Base-by-base conservation (phyloP, 768 basidiomycete species). In the Porpolomopsis calyptriformis region DNA sequence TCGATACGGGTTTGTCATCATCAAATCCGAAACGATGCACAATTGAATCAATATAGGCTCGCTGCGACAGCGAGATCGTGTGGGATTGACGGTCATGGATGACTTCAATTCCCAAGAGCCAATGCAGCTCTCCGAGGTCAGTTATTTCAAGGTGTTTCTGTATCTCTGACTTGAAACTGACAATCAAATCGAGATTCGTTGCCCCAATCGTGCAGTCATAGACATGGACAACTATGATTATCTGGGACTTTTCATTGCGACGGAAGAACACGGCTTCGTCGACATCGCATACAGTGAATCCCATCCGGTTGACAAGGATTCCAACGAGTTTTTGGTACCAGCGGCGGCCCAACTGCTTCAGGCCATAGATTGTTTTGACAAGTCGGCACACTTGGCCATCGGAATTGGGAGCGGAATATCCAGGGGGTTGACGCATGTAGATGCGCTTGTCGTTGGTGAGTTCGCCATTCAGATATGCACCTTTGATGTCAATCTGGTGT, bases 401-500 rank as follows among this genome's bases (percentile, higher is more conserved):
- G 5, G 11, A 12, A 14, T 14, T 14, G 12, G 43, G 29, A 4
- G 8, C 22, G 18, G 4, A 11, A 14, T 11, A 11, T 3, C 65
- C 60, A 0, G 48, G 55, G 1, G 63, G 63, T 18, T 56, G 51
- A 18, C 55, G 29, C 60, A 71, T 64, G 53, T 63, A 71, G 44
- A 70, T 64, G 7, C 45, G 24, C 27, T 55, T 51, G 10, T 45
- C 34, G 10, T 14, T 8, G 20, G 43, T 35, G 29, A 47, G 47
- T 31, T 45, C 31, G 49, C 49, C 49, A 24, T 58, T 57, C 2
- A 68, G 57, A 1, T 61, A 52, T 4, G 46, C 49, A 1, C 51
- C 46, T 8, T 52, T 49, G 38, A 68, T 55, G 49, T 69, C 64
- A 11, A 66, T 50, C 26, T 44, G 50, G 19, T 40, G 33, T 8